Evolutionary conservation across 1,284 basidiomycete species (phyloP).

Genomic region (Rugiboletus extremiorientalis): DNA sequence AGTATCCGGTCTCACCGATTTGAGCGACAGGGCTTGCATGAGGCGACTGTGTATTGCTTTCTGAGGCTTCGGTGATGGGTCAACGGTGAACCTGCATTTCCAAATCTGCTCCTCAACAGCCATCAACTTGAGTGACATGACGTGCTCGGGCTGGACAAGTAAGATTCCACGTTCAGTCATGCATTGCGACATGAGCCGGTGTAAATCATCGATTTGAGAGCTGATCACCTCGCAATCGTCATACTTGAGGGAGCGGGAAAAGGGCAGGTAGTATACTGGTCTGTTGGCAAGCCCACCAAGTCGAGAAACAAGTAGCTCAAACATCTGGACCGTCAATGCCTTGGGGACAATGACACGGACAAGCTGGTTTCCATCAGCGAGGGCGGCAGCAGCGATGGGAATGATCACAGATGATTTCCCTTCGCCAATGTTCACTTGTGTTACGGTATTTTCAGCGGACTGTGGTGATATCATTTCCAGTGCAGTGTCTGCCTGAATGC

Average conservation of each 20-base stretch:
- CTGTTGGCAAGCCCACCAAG: slow-evolving; percentile 46
- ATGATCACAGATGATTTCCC: slow-evolving; percentile 46
- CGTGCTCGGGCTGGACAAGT: slow-evolving; percentile 49
- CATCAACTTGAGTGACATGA: slow-evolving; percentile 40
- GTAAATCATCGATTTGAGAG: too few species aligned
- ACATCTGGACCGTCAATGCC: slow-evolving; percentile 44
- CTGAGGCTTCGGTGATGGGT: too few species aligned
- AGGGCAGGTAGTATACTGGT: slow-evolving; percentile 48
- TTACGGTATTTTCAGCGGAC: slow-evolving; percentile 12
- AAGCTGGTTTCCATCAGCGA: slow-evolving; percentile 45
- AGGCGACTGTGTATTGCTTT: too few species aligned
- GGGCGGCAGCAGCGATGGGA: slow-evolving; percentile 40
- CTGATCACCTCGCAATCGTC: fast-evolving
- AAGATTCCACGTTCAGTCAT: slow-evolving; percentile 40
- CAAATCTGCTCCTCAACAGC: slow-evolving; percentile 10
- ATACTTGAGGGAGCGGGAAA: slow-evolving; percentile 39
- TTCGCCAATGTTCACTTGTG: neutral
- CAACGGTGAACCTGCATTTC: too few species aligned
- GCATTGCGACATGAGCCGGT: slow-evolving; percentile 30
- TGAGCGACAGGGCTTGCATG: too few species aligned
- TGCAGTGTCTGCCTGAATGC: slow-evolving; percentile 40
- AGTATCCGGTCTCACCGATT: too few species aligned
- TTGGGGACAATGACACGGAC: slow-evolving; percentile 52
- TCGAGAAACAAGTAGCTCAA: slow-evolving; percentile 43
- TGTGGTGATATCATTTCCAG: slow-evolving; percentile 46